These are phyloP conservation scores for Furcasterigmium sp. DNA, from an alignment of 2,329 filamentous ascomycete species.

Conservation along the genomic window DNA sequence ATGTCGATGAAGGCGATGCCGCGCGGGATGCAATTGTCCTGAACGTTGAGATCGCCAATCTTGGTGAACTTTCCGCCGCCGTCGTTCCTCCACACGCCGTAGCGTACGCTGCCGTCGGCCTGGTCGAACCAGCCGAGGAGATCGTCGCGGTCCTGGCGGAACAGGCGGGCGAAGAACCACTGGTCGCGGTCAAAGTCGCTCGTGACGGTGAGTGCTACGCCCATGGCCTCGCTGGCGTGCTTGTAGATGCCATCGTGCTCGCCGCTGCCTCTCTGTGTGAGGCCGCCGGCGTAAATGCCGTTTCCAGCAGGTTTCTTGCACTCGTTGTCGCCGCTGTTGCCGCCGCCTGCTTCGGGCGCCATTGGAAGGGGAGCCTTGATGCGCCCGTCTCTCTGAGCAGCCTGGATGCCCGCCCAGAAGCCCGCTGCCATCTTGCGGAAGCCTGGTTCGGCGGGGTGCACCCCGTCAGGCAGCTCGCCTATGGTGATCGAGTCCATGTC, in stretches of 20 bases:
- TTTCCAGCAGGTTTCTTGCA: constrained; percentile 16
- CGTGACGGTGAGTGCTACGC: constrained; percentile 11
- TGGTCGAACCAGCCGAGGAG: constrained; percentile 1
- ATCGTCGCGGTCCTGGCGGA: constrained; percentile 13
- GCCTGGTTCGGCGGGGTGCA: constrained; percentile 1
- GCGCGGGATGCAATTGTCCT: constrained; percentile 4
- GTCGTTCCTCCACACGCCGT: constrained; percentile 1
- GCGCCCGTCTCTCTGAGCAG: not conserved
- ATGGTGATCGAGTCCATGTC: constrained; percentile 2
- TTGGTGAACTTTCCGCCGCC: constrained; percentile 3
- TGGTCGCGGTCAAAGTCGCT: constrained; percentile 18
- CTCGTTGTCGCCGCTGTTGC: not conserved
- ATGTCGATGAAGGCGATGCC: constrained; percentile 8
- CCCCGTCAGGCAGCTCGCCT: not conserved
- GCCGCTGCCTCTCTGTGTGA: constrained; percentile 21
- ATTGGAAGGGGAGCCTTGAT: not conserved
- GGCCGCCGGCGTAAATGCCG: constrained; percentile 15
- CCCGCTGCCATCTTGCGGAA: constrained; percentile 8
- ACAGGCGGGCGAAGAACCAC: constrained; percentile 17
- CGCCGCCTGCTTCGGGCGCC: not conserved
- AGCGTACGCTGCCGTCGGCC: not conserved
- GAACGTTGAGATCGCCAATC: constrained; percentile 5
- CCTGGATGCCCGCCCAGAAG: constrained; percentile 17
- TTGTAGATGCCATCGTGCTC: constrained; percentile 21
- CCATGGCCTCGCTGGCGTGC: constrained; percentile 14